phyloP scores from a whole-genome alignment of 108 stramenopile species.

The Licmophora abbreviata region DNA sequence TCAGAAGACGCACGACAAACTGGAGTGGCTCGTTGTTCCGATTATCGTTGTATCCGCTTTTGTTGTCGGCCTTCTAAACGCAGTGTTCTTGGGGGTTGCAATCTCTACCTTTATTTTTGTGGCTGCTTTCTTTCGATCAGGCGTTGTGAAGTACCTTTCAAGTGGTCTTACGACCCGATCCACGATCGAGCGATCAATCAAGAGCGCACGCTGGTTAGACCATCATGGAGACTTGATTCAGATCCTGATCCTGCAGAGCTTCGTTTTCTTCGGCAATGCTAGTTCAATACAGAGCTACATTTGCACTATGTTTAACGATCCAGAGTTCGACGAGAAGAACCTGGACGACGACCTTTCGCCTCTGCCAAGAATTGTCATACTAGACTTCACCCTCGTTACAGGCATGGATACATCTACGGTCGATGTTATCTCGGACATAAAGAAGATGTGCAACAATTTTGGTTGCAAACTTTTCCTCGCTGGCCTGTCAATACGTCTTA shows the following conservation, averaged over 20 bases:
- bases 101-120: slow-evolving; percentile 73
- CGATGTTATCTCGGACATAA: slow-evolving; percentile 55
- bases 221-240: slow-evolving; percentile 64
- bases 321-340: slow-evolving; percentile 1
- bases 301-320: slow-evolving; percentile 68
- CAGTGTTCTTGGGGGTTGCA: slow-evolving; percentile 56
- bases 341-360: slow-evolving; percentile 27
- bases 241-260: slow-evolving; percentile 65
- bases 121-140: slow-evolving; percentile 50
- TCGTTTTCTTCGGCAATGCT: slow-evolving; percentile 81
- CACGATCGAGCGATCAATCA: slow-evolving; percentile 47
- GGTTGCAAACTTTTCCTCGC: slow-evolving; percentile 46
- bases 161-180: slow-evolving; percentile 58
- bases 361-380: slow-evolving; percentile 48
- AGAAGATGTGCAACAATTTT: slow-evolving; percentile 32
- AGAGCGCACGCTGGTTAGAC: slow-evolving; percentile 52
- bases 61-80: slow-evolving; percentile 42
- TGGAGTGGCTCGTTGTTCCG: slow-evolving; percentile 68
- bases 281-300: slow-evolving; percentile 55
- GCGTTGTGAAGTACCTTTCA: slow-evolving; percentile 66
- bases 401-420: slow-evolving; percentile 68
- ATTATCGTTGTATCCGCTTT: slow-evolving; percentile 50
- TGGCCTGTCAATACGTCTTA: slow-evolving; percentile 32
- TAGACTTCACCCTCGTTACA: slow-evolving; percentile 57
- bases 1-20: slow-evolving; percentile 22